phyloP scores from a whole-genome alignment of 176 grass and related monocot species.

The Panicum miliaceum region DNA sequence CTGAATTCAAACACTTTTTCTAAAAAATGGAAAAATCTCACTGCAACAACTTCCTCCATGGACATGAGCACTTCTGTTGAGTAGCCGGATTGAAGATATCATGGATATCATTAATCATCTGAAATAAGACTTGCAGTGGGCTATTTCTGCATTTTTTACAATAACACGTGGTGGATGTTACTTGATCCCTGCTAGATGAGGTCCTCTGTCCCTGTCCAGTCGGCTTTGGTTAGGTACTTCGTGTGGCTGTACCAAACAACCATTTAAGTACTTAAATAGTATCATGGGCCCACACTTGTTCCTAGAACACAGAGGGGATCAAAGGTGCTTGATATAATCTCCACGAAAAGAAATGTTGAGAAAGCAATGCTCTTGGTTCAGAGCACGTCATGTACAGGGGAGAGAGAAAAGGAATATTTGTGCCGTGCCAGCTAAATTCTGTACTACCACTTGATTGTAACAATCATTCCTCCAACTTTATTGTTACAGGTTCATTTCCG shows the following conservation, averaged over 20 bases:
- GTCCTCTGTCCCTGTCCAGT: background rate
- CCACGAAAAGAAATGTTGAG: constrained; percentile 38
- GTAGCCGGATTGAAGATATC: background rate
- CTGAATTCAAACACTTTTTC: background rate
- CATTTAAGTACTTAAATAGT: background rate
- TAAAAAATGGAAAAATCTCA: too few species aligned
- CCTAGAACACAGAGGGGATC: constrained; percentile 5
- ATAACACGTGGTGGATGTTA: constrained; percentile 26
- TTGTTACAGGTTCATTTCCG: background rate
- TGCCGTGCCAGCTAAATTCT: background rate
- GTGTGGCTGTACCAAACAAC: background rate
- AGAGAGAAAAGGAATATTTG: constrained; percentile 37
- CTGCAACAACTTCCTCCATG: background rate
- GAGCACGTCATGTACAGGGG: constrained; percentile 23
- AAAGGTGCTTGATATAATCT: constrained; percentile 37
- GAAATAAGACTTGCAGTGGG: background rate
- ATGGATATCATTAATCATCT: background rate
- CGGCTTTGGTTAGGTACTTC: background rate
- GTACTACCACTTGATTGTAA: background rate
- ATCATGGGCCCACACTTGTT: constrained; percentile 27
- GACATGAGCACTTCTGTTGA: background rate
- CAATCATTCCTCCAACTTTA: background rate
- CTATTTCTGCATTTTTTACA: background rate
- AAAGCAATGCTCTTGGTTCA: constrained; percentile 27
- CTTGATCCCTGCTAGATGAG: constrained; percentile 26